Percentiles rank a stretch among this genome's conserved stretches.
phyloP scores from a whole-genome alignment of 306 rosid species.

The Lathyrus oleraceus region DNA sequence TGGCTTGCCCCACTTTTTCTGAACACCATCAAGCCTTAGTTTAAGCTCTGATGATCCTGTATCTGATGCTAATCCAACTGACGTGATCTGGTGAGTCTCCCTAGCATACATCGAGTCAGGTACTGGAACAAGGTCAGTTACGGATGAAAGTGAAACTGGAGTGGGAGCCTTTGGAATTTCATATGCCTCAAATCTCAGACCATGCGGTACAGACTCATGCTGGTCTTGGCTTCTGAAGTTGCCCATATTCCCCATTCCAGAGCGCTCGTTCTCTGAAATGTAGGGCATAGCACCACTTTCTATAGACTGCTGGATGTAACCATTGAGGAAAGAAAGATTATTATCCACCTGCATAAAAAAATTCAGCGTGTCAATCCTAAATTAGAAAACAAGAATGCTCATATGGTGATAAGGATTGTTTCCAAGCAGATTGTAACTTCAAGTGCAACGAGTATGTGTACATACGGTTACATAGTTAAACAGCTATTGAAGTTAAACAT shows the following conservation, averaged over 20 bases:
- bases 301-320: constrained; percentile 58
- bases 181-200: constrained; percentile 85
- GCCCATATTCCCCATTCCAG: constrained; percentile 49
- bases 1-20: constrained; percentile 81
- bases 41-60: constrained; percentile 59
- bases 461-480: constrained; percentile 11
- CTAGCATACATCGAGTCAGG: constrained; percentile 60
- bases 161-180: constrained; percentile 72
- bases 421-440: neutral
- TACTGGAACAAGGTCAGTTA: constrained; percentile 76
- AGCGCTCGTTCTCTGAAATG: constrained; percentile 62
- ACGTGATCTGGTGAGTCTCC: constrained; percentile 54
- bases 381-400: constrained; percentile 5
- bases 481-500: neutral
- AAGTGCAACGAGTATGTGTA: neutral
- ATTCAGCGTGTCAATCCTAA: constrained; percentile 21
- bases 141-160: constrained; percentile 49
- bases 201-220: constrained; percentile 59
- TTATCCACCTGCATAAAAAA: constrained; percentile 67
- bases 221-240: constrained; percentile 61
- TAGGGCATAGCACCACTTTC: constrained; percentile 82
- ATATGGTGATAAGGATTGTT: neutral
- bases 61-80: constrained; percentile 52
- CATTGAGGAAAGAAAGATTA: constrained; percentile 68
- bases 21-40: constrained; percentile 84